Percentiles rank a stretch among this genome's conserved stretches.
Conservation (phyloP, 805 yeast species). For the Ogataea pilisensis region DNA sequence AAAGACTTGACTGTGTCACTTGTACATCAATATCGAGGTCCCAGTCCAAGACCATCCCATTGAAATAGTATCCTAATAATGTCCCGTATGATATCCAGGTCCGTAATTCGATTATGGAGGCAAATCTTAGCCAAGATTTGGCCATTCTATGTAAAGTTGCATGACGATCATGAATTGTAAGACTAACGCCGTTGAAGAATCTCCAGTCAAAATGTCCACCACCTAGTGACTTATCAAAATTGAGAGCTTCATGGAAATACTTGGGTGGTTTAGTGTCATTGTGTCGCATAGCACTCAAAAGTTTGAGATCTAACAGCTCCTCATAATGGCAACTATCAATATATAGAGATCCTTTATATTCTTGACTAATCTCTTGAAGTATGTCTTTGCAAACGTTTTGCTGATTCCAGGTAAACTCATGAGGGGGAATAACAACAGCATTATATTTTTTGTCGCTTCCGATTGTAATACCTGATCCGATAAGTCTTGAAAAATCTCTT, state of each 20-base stretch:
- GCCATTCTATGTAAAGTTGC: conserved; percentile 42
- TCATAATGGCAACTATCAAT: neutral
- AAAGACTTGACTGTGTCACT: conserved; percentile 44
- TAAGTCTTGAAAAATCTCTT: conserved; percentile 6
- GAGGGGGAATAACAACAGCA: conserved; percentile 1
- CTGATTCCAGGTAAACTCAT: conserved; percentile 10
- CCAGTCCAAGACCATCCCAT: conserved; percentile 57
- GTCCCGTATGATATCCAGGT: conserved; percentile 68
- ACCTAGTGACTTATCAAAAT: conserved; percentile 25
- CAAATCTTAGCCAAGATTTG: conserved; percentile 52
- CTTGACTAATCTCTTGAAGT: neutral
- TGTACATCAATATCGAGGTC: conserved; percentile 63
- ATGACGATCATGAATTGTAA: conserved; percentile 19
- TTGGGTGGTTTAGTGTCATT: conserved; percentile 20
- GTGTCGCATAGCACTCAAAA: conserved; percentile 4
- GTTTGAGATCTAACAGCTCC: conserved; percentile 6
- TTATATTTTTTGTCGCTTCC: neutral
- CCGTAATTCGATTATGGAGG: conserved; percentile 38
- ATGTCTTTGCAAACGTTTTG: conserved; percentile 1
- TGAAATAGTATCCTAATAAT: conserved; percentile 58
- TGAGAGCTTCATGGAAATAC: conserved; percentile 40
- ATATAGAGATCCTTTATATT: neutral
- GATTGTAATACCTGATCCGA: neutral
- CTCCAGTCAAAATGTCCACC: conserved; percentile 46
- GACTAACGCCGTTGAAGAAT: conserved; percentile 32